These are phyloP conservation scores for Marasmius oreades DNA, from an alignment of 1,284 basidiomycete species.

Conservation along the genomic window DNA sequence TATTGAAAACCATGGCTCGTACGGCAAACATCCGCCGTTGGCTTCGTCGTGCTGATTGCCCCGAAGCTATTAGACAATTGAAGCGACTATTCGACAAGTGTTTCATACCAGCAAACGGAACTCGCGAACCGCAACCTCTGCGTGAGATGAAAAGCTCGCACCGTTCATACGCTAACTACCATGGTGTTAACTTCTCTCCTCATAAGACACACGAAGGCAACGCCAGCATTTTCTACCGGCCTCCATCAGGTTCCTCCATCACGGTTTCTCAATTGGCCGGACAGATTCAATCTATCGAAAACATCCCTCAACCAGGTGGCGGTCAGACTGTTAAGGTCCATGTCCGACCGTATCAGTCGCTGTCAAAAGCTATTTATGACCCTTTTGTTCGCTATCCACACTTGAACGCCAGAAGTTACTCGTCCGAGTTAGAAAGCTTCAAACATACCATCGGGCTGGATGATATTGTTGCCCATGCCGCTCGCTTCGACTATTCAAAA, in stretches of 20 bases:
- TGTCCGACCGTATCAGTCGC: not conserved
- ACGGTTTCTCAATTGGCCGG: too few species aligned
- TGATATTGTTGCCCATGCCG: too few species aligned
- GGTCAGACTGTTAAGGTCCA: not conserved
- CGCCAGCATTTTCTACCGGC: not conserved
- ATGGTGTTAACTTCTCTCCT: not conserved
- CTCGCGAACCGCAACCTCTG: not conserved
- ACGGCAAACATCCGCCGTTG: slow-evolving; percentile 6
- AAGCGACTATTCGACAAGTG: slow-evolving; percentile 1
- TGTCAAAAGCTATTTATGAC: slow-evolving; percentile 1
- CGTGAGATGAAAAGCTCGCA: not conserved
- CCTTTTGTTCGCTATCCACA: slow-evolving; percentile 5
- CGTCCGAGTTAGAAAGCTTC: not conserved
- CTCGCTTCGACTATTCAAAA: too few species aligned
- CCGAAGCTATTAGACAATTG: slow-evolving; percentile 1
- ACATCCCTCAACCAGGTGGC: not conserved
- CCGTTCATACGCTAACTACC: not conserved
- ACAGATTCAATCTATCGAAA: slow-evolving; percentile 5
- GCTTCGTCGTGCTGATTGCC: slow-evolving; percentile 7
- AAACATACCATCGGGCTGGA: not conserved
- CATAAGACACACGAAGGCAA: not conserved
- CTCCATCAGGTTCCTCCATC: not conserved
- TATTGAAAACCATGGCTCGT: not conserved
- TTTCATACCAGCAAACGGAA: too few species aligned
- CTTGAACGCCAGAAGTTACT: not conserved